Evolutionary conservation across 305 asterid genomes (phyloP), one percentile per base, ranked within the genome.

Genomic region (Striga hermonthica): DNA sequence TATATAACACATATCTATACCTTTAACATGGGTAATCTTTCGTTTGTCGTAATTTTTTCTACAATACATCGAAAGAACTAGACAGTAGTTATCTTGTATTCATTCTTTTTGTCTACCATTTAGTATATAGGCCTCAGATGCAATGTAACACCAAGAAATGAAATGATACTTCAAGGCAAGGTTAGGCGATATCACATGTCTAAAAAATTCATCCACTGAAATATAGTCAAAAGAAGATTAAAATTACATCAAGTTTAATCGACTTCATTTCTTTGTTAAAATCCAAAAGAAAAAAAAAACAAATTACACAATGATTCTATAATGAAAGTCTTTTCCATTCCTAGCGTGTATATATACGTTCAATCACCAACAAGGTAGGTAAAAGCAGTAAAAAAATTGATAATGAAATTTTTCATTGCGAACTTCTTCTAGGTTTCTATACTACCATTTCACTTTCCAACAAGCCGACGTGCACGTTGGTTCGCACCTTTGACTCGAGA

Each of bases 401-500:
- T 57, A 54, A 37, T 45, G 14, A 11, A 60, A 41, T 52, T 11
- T 57, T 22, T 22, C 31, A 22, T 22, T 22, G 0, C 35, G 11
- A 31, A 41, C 43, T 35, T 39, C 62, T 53, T 55, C 9, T 7
- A 43, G 48, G 7, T 38, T 41, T 62, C 67, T 68, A 60, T 41
- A n/a, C 15, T 66, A 43, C 9, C 38, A 62, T 60, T 57, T 81
- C 72, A 89, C 79, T 89, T 77, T 10, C 74, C 81, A 43, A 87
- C 28, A 74, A 92, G 52, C 7, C 75, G 72, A 5, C 85, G 85
- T 5, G 96, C 90, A 4, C 96, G 96, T 54, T 69, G 78, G 74
- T 82, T 92, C 6, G 96, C 97, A 13, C 98, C 96, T 75, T 86
- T 92, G 35, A 91, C 95, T 59, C 98, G 78, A 9, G 83, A 73